These are phyloP conservation scores for Nemania bipapillata DNA, from an alignment of 2,329 filamentous ascomycete species.

Conservation along the genomic window DNA sequence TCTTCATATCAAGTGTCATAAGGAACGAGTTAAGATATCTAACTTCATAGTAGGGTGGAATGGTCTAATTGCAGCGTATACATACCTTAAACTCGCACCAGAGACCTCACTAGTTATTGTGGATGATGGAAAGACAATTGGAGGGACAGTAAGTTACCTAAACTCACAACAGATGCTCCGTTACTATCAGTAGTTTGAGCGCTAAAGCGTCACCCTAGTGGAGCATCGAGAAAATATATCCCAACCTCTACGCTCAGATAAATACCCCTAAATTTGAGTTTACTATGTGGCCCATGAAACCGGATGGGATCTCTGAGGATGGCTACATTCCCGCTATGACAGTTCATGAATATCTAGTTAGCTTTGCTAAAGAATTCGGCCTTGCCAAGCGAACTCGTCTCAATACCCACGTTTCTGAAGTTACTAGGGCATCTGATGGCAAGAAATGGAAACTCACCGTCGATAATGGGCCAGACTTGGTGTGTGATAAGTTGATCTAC, in stretches of 20 bases:
- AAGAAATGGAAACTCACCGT: background rate
- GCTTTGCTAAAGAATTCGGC: slow-evolving; percentile 47
- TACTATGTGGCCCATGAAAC: slow-evolving; percentile 49
- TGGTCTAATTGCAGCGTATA: slow-evolving; percentile 47
- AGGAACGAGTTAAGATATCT: background rate
- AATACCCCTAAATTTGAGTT: slow-evolving; percentile 52
- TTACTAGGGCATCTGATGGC: background rate
- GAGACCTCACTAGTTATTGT: slow-evolving; percentile 44
- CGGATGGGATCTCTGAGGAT: slow-evolving; percentile 47
- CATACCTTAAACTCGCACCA: slow-evolving; percentile 46
- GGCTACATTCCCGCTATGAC: slow-evolving; percentile 49
- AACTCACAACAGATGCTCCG: too few relatives aligned
- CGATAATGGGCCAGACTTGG: background rate
- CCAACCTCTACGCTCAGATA: slow-evolving; percentile 51
- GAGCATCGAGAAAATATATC: slow-evolving; percentile 47
- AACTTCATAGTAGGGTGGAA: slow-evolving; percentile 42
- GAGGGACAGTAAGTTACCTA: too few relatives aligned
- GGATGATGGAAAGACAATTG: slow-evolving; percentile 44
- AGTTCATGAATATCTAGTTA: slow-evolving; percentile 47
- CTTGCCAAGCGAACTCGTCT: slow-evolving; percentile 32
- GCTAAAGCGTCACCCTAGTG: too few relatives aligned
- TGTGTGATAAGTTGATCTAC: background rate
- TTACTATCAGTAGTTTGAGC: too few relatives aligned
- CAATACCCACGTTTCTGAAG: background rate
- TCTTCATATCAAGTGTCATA: background rate